These are phyloP conservation scores for Blepharisma japonicum DNA, from an alignment of 73 alveolate species.

Conservation along the genomic window DNA sequence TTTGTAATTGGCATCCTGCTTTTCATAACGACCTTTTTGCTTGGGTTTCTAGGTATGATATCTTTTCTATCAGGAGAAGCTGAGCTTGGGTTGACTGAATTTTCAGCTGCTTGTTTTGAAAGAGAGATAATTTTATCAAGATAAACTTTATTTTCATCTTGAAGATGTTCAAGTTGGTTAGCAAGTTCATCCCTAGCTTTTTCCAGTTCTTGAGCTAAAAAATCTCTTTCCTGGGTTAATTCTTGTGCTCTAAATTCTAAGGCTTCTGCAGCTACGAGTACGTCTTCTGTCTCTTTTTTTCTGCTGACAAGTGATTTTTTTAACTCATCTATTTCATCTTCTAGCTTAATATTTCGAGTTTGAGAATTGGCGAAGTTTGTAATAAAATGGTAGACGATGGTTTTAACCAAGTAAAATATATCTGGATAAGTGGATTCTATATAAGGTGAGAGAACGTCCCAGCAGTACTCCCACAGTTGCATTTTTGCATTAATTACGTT, in stretches of 20 bases:
- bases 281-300: conserved; percentile 7
- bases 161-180: conserved; percentile 29
- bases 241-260: not conserved
- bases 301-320: not conserved
- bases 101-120: conserved; percentile 39
- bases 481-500: conserved; percentile 42
- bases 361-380: conserved; percentile 33
- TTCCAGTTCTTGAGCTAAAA: conserved; percentile 30
- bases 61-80: conserved; percentile 18
- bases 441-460: not conserved
- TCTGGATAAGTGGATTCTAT: not conserved
- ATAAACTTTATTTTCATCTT: conserved; percentile 50
- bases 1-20: conserved; percentile 19
- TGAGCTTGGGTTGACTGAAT: conserved; percentile 25
- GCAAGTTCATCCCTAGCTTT: conserved; percentile 44
- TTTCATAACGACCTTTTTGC: conserved; percentile 12
- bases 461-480: conserved; percentile 46
- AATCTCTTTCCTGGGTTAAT: conserved; percentile 29
- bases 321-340: conserved; percentile 16
- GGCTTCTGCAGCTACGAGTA: conserved; percentile 25
- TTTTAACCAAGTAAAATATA: conserved; percentile 36
- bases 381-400: conserved; percentile 44
- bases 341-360: conserved; percentile 23
- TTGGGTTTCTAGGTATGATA: not conserved
- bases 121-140: conserved; percentile 35